Base-by-base conservation (phyloP, 805 yeast genomes). In the Barnettozyma pratensis region DNA sequence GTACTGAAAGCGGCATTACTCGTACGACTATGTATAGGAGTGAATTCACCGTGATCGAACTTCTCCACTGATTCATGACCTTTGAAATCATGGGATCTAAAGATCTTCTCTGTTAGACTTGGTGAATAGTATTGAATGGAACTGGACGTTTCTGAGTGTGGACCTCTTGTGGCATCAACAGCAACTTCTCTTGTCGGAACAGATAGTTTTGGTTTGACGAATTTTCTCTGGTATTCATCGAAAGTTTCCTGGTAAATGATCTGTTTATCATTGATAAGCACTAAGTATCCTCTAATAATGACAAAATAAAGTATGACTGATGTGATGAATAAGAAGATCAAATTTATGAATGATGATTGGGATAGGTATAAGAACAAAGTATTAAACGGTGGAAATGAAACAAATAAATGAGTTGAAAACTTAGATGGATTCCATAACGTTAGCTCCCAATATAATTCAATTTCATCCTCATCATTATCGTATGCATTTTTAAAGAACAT, bases 351-450 rank as follows among this genome's bases (percentile, higher is more conserved):
- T 1, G 73, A 57, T 2, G 69, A 70, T 1, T 70, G 64, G 1
- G 69, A 54, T 26, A 67, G 51, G 52, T 71, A 65, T 46, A 80
- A 63, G n/a, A 76, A 64, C 3, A 73, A 46, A 7, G 79, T 54
- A 42, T 73, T 75, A 8, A 80, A 59, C 0, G 95, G 94, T 7
- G 87, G 81, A 53, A 80, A 81, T 1, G 77, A 63, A 3, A 78
- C 69, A 30, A 77, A 71, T 3, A 85, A 55, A 42, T 70, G 65
- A 6, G 84, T 67, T 32, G 73, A 73, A 60, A 83, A 81, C 53
- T 71, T 71, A 0, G 84, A 74, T 0, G 92, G 92, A 39, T 72
- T 70, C 95, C 95, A 86, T 44, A 84, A 75, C 19, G 66, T 67
- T 39, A 86, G 61, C 49, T 78, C 76, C 79, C 85, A 84, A 34